phyloP scores from a whole-genome alignment of 2,329 filamentous ascomycete species.

The Hypoxylon sp. region DNA sequence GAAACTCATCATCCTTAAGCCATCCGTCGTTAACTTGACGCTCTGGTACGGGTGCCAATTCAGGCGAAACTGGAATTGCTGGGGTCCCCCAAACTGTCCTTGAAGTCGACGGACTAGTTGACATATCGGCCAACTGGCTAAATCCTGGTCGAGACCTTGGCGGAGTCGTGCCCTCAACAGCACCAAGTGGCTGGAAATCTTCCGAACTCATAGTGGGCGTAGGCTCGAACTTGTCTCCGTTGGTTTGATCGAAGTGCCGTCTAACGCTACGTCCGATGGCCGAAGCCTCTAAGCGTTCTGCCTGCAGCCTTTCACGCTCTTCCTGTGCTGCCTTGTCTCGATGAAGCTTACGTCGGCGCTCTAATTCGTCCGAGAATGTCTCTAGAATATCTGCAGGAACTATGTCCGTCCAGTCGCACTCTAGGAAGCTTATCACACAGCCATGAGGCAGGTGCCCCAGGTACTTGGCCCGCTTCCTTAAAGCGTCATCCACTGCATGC shows the following conservation, averaged over 20 bases:
- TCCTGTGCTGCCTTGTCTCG: conserved; percentile 87
- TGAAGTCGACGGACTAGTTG: conserved; percentile 81
- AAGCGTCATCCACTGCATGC: conserved; percentile 86
- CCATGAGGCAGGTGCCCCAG: conserved; percentile 88
- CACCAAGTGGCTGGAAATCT: conserved; percentile 76
- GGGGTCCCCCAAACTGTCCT: conserved; percentile 95
- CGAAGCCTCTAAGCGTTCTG: conserved; percentile 83
- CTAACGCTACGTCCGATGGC: conserved; percentile 71
- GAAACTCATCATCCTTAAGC: conserved; percentile 84
- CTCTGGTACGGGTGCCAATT: conserved; percentile 61
- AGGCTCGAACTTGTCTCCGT: conserved; percentile 59
- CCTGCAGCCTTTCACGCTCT: conserved; percentile 85
- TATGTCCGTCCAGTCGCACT: conserved; percentile 96
- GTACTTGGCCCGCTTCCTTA: conserved; percentile 89
- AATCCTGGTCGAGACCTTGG: conserved; percentile 74
- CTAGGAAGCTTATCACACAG: conserved; percentile 91
- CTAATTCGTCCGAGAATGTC: conserved; percentile 82
- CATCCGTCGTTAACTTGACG: conserved; percentile 80
- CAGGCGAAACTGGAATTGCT: conserved; percentile 73
- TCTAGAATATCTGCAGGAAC: conserved; percentile 82
- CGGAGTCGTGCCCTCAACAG: conserved; percentile 66
- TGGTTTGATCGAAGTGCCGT: conserved; percentile 57
- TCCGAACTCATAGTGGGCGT: conserved; percentile 65
- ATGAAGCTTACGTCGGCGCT: conserved; percentile 81
- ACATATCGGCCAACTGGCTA: conserved; percentile 79